Evolutionary conservation across 805 yeast genomes (phyloP).

Genomic region (Kazachstania bromeliacearum): DNA sequence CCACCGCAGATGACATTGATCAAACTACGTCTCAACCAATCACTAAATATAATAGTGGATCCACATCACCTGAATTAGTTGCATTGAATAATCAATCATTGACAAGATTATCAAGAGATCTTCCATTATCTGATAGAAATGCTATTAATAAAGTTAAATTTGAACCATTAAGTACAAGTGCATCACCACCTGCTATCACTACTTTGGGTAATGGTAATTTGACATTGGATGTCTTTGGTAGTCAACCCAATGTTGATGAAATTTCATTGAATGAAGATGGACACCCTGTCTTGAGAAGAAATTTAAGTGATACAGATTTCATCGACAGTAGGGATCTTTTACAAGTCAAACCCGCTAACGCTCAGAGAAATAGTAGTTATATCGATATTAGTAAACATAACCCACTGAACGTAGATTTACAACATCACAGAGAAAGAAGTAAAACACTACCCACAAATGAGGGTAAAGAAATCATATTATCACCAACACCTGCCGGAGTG

Average conservation of each 20-base stretch:
- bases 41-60: neutral
- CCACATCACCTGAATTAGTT: neutral
- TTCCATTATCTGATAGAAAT: neutral
- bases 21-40: neutral
- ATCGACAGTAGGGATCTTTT: neutral
- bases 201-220: slow-evolving; percentile 50
- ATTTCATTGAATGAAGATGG: neutral
- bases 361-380: slow-evolving; percentile 10
- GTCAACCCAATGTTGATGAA: slow-evolving; percentile 1
- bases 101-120: neutral
- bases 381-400: slow-evolving; percentile 8
- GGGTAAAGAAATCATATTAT: neutral
- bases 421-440: slow-evolving; percentile 13
- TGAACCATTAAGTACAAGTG: slow-evolving; percentile 28
- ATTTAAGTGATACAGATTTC: too few species aligned
- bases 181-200: slow-evolving; percentile 36
- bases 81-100: neutral
- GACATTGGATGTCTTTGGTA: slow-evolving; percentile 30
- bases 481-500: neutral
- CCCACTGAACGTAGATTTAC: slow-evolving; percentile 4
- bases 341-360: neutral
- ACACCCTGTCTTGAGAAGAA: too few species aligned
- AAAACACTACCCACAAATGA: slow-evolving; percentile 19
- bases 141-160: slow-evolving; percentile 21
- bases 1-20: neutral